These are phyloP conservation scores for Chamaenerion angustifolium DNA, from an alignment of 345 rosid species.

Conservation along the genomic window DNA sequence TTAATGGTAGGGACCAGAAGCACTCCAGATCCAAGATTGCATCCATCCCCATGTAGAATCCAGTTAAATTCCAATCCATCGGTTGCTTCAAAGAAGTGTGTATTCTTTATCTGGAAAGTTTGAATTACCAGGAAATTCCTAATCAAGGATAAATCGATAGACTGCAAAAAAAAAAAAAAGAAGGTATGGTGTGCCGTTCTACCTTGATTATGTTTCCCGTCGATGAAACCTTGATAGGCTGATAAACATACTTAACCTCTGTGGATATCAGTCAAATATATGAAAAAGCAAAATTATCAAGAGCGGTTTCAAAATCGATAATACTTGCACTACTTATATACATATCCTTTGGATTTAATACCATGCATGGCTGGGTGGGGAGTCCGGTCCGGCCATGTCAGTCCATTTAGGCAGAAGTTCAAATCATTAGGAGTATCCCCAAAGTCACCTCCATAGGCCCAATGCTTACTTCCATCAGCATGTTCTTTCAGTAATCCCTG, in stretches of 20 bases:
- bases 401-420: slow-evolving; percentile 88
- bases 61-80: slow-evolving; percentile 61
- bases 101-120: slow-evolving; percentile 54
- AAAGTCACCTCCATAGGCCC: slow-evolving; percentile 99
- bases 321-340: no score
- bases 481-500: slow-evolving; percentile 67
- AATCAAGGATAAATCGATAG: slow-evolving; percentile 6
- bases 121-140: slow-evolving; percentile 4
- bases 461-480: slow-evolving; percentile 50
- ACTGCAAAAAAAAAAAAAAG: not conserved
- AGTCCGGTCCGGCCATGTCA: slow-evolving; percentile 91
- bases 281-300: slow-evolving; percentile 4
- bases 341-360: slow-evolving; percentile 8
- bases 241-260: slow-evolving; percentile 87
- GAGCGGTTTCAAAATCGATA: no score
- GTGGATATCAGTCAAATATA: slow-evolving; percentile 17
- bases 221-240: slow-evolving; percentile 63
- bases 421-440: slow-evolving; percentile 91
- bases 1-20: slow-evolving; percentile 48
- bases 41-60: slow-evolving; percentile 63
- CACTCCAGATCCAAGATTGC: slow-evolving; percentile 53
- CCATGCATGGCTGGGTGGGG: slow-evolving; percentile 91
- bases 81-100: slow-evolving; percentile 53
- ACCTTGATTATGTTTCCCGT: slow-evolving; percentile 46
- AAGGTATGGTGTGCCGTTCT: slow-evolving; percentile 3